phyloP scores from a whole-genome alignment of 169 alveolate species.

The Pseudocohnilembus persalinus region DNA sequence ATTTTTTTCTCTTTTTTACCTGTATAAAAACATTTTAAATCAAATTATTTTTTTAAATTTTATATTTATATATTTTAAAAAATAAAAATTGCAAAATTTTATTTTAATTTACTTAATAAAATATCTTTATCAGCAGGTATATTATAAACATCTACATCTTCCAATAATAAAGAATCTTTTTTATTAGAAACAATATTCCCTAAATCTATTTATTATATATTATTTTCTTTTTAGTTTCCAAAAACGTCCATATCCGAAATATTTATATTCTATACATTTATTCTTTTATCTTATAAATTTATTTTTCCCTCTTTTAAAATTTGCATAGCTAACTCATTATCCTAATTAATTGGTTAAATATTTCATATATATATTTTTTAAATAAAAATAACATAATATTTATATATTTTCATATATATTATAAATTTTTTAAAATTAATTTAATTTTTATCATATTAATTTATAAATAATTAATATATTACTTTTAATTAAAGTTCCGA shows the following conservation, averaged over 20 bases:
- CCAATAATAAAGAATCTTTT: constrained; percentile 12
- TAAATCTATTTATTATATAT: constrained; percentile 15
- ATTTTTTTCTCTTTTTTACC: constrained; percentile 31
- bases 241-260: background rate
- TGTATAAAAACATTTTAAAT: background rate
- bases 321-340: constrained; percentile 38
- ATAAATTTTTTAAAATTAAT: too few species aligned
- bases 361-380: too few species aligned
- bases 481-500: constrained; percentile 24
- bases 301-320: constrained; percentile 24
- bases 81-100: too few species aligned
- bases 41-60: too few species aligned
- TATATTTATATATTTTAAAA: too few species aligned
- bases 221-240: background rate
- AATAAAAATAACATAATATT: too few species aligned
- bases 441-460: too few species aligned
- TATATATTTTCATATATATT: background rate
- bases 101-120: background rate
- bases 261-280: constrained; percentile 5
- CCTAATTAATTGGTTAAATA: too few species aligned
- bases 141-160: constrained; percentile 25
- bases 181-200: constrained; percentile 7
- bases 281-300: constrained; percentile 12
- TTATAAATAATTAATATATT: too few species aligned
- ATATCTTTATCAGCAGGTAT: constrained; percentile 39